A percentile compares a stretch with the other conserved stretches of the same genome.
These are phyloP conservation scores for Saccharata proteae DNA, from an alignment of 2,329 filamentous ascomycete genomes.

Conservation along the genomic window DNA sequence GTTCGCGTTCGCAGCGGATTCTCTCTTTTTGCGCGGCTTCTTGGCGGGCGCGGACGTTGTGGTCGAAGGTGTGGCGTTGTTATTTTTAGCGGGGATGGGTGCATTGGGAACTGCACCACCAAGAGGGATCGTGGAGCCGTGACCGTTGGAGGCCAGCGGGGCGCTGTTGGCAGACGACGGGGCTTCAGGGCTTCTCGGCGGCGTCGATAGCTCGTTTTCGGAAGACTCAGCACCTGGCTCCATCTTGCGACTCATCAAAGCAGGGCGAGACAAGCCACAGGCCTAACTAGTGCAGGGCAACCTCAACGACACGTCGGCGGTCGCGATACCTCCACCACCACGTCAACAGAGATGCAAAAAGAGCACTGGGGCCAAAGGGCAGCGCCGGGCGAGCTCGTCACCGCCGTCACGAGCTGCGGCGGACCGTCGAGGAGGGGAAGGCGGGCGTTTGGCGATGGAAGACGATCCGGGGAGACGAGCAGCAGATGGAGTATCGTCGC, in stretches of 20 bases:
- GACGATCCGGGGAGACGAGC: constrained; percentile 1
- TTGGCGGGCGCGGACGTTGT: constrained; percentile 26
- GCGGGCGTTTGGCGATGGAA: constrained; percentile 5
- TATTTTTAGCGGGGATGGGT: constrained; percentile 15
- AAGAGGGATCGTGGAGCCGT: constrained; percentile 20
- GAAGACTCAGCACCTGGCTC: constrained; percentile 19
- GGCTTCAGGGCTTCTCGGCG: constrained; percentile 22
- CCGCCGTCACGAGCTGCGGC: constrained; percentile 6
- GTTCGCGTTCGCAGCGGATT: constrained; percentile 21
- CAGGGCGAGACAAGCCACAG: constrained; percentile 14
- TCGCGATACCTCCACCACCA: constrained; percentile 15
- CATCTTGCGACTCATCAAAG: constrained; percentile 19
- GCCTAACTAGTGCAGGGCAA: constrained; percentile 2
- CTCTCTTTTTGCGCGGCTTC: constrained; percentile 32
- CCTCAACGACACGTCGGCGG: constrained; percentile 8
- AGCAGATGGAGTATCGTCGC: constrained; percentile 7
- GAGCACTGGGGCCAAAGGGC: constrained; percentile 2
- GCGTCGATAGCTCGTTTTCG: constrained; percentile 23
- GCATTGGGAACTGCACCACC: constrained; percentile 19
- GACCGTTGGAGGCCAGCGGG: constrained; percentile 17
- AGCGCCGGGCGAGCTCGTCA: constrained; percentile 2
- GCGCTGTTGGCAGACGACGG: constrained; percentile 1
- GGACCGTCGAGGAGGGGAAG: constrained; percentile 2
- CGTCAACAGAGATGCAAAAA: constrained; percentile 11
- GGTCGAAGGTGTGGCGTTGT: constrained; percentile 13